Evolutionary conservation across 768 basidiomycete genomes (phyloP).

Genomic region (Cystobasidium tubakii): DNA sequence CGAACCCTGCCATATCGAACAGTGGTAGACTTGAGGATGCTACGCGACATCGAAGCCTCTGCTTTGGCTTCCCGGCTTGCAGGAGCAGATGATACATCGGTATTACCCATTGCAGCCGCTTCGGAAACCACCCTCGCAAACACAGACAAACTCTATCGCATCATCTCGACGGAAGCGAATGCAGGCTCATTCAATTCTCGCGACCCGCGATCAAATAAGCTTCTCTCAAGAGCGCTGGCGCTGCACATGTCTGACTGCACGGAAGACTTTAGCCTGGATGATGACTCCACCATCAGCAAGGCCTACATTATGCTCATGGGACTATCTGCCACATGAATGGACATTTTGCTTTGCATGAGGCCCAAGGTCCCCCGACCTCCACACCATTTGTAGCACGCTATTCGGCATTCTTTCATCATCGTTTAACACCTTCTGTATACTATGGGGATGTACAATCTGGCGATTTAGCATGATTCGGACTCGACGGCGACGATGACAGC

Average conservation of each 20-base stretch:
- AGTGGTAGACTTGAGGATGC: background rate
- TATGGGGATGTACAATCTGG: no score
- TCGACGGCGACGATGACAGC: no score
- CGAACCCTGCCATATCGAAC: background rate
- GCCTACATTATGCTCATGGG: conserved; percentile 1
- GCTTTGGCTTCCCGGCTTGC: background rate
- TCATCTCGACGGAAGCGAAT: background rate
- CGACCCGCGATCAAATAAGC: background rate
- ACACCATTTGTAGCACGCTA: no score
- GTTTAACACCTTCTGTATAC: no score
- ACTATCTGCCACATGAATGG: background rate
- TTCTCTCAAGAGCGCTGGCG: background rate
- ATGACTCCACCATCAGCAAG: background rate
- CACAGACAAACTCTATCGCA: background rate
- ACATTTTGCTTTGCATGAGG: no score
- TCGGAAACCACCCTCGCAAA: no score
- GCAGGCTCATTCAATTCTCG: background rate
- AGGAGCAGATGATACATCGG: background rate
- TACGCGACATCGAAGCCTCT: background rate
- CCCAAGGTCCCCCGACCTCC: no score
- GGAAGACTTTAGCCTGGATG: background rate
- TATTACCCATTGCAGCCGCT: no score
- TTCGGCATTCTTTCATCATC: no score
- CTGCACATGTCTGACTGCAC: background rate
- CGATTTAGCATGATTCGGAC: no score